Percentiles rank a stretch among this genome's conserved stretches.
phyloP scores from a whole-genome alignment of 129 eudicot species.

The Artemisia tridentata region DNA sequence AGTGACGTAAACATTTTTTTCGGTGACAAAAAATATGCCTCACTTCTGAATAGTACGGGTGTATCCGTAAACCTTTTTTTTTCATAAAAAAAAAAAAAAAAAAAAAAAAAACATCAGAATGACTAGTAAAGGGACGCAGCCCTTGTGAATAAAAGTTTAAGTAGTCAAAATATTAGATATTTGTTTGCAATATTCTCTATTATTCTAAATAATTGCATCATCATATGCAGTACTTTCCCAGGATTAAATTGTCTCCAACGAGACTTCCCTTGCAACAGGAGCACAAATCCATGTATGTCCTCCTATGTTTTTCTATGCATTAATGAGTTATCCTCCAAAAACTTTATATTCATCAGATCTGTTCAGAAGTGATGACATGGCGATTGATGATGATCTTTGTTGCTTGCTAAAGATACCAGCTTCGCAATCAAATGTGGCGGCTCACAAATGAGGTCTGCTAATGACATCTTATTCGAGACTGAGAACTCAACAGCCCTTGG shows the following conservation, averaged over 20 bases:
- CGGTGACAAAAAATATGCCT: too few species aligned
- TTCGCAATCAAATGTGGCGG: conserved; percentile 63
- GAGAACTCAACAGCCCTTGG: conserved; percentile 46
- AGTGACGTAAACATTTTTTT: neutral
- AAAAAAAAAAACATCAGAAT: too few species aligned
- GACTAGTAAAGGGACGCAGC: neutral
- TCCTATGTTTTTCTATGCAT: neutral
- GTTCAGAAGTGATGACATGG: conserved; percentile 22
- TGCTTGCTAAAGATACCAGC: conserved; percentile 35
- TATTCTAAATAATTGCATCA: conserved; percentile 7
- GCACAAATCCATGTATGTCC: conserved; percentile 43
- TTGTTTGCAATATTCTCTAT: neutral
- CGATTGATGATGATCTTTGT: conserved; percentile 21
- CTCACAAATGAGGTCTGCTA: conserved; percentile 34
- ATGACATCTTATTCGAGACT: conserved; percentile 37
- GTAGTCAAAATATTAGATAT: neutral
- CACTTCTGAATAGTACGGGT: neutral
- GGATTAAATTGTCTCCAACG: conserved; percentile 49
- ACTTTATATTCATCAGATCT: neutral
- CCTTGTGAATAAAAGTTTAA: too few species aligned
- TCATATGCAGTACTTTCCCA: conserved; percentile 28
- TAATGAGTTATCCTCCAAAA: conserved; percentile 4
- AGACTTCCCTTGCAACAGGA: conserved; percentile 52
- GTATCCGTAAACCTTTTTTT: neutral
- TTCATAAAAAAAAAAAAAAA: too few species aligned